Percentiles rank a stretch among this genome's conserved stretches.
These are phyloP conservation scores for Trematosphaeria pertusa DNA, from an alignment of 2,329 filamentous ascomycete genomes.

Conservation along the genomic window DNA sequence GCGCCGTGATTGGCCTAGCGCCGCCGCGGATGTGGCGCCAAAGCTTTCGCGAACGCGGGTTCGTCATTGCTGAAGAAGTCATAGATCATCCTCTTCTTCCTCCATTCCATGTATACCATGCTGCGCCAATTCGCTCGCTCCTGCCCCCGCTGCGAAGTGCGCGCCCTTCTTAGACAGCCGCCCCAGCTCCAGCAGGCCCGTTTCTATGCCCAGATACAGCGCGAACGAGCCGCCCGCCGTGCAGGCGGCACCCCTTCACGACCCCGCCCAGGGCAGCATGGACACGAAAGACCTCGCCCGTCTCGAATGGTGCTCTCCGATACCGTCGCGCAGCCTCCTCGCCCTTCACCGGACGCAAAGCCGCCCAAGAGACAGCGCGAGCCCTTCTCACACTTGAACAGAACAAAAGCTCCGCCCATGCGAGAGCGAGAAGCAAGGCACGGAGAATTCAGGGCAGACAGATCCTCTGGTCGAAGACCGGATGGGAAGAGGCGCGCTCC, in stretches of 20 bases:
- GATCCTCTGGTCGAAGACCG: constrained; percentile 12
- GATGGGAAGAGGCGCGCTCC: constrained; percentile 37
- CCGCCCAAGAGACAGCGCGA: constrained; percentile 33
- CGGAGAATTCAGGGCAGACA: constrained; percentile 7
- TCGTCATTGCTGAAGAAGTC: neutral
- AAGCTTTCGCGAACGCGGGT: constrained; percentile 8
- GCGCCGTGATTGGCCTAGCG: constrained; percentile 10
- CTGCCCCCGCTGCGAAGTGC: constrained; percentile 55
- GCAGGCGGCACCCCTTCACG: constrained; percentile 11
- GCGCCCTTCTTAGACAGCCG: constrained; percentile 27
- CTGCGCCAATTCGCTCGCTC: constrained; percentile 35
- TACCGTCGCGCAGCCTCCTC: constrained; percentile 31
- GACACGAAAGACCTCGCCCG: constrained; percentile 50
- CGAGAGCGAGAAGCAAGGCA: constrained; percentile 25
- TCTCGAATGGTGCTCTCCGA: constrained; percentile 60
- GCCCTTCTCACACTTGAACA: constrained; percentile 43
- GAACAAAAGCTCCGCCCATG: constrained; percentile 35
- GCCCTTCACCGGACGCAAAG: constrained; percentile 19
- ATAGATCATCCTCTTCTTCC: neutral
- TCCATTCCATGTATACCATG: constrained; percentile 24
- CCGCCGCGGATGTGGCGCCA: constrained; percentile 5
- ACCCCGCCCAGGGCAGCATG: constrained; percentile 13
- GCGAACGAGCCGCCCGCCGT: constrained; percentile 21
- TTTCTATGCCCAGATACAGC: constrained; percentile 43
- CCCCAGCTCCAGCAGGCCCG: constrained; percentile 42